A percentile compares a stretch with the other conserved stretches of the same genome.
Evolutionary conservation across 208 protist genomes (phyloP).

Genomic region (Acanthamoeba triangularis): DNA sequence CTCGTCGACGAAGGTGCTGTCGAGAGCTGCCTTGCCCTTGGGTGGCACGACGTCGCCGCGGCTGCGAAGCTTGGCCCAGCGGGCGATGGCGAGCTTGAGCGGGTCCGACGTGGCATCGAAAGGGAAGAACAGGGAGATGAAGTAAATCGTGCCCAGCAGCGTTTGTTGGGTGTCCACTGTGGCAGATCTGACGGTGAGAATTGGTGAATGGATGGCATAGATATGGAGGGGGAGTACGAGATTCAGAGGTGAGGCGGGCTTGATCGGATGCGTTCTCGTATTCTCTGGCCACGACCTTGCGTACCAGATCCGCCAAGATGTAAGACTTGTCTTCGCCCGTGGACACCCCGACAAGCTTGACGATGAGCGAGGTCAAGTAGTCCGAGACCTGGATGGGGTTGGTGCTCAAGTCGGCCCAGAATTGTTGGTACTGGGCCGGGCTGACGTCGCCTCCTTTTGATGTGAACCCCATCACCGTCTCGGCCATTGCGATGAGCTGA

Average conservation of each 20-base stretch:
- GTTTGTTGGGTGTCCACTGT: not conserved
- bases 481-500: slow-evolving; percentile 27
- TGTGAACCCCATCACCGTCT: not conserved
- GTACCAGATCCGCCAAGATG: not conserved
- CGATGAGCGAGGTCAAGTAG: slow-evolving; percentile 30
- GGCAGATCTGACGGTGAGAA: not conserved
- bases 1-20: not conserved
- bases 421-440: not conserved
- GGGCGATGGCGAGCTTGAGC: not conserved
- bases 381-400: not conserved
- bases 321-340: slow-evolving; percentile 43
- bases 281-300: not conserved
- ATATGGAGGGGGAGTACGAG: not conserved
- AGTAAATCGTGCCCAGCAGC: slow-evolving; percentile 25
- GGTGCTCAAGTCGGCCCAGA: slow-evolving; percentile 8
- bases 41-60: not conserved
- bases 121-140: slow-evolving; percentile 16
- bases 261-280: slow-evolving; percentile 35
- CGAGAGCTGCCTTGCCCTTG: not conserved
- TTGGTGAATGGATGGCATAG: not conserved
- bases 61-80: slow-evolving; percentile 11
- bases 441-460: not conserved
- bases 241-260: not conserved
- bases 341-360: slow-evolving; percentile 7
- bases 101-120: not conserved